Evolutionary conservation across 352 stramenopile genomes (phyloP).

Genomic region (Globisporangium echinulatum): DNA sequence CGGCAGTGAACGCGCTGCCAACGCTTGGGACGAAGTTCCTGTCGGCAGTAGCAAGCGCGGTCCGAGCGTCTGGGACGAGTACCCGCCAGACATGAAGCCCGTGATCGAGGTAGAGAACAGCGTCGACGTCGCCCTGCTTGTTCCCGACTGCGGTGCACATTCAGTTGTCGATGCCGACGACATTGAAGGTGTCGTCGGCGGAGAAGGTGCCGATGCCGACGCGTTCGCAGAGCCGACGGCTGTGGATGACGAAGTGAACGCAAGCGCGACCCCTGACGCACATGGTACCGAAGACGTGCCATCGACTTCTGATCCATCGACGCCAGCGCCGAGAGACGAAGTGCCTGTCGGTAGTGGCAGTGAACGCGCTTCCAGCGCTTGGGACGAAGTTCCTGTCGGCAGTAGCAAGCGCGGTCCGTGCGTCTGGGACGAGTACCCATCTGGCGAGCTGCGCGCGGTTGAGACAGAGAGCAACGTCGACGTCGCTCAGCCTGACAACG

Average conservation of each 20-base stretch:
- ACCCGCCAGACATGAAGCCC: not conserved
- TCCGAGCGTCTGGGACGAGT: not conserved
- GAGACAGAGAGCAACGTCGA: not conserved
- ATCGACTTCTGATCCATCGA: not conserved
- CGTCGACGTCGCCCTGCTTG: not conserved
- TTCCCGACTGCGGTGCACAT: not conserved
- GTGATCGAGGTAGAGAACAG: not conserved
- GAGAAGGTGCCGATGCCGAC: not conserved
- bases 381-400: not conserved
- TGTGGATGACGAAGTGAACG: not conserved
- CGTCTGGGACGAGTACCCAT: not conserved
- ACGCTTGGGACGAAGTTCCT: conserved; percentile 9
- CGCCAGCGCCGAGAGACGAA: not conserved
- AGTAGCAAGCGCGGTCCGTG: not conserved
- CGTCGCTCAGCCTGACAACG: not conserved
- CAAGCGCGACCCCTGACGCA: not conserved
- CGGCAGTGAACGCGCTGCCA: not conserved
- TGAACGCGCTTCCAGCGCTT: not conserved
- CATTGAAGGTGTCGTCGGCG: not conserved
- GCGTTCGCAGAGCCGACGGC: not conserved
- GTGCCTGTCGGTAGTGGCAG: not conserved
- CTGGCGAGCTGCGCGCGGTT: not conserved
- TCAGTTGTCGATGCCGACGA: not conserved
- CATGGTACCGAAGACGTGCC: no score
- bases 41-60: conserved; percentile 5